phyloP scores from a whole-genome alignment of 1,284 basidiomycete species.

The Lentinus polychrous region DNA sequence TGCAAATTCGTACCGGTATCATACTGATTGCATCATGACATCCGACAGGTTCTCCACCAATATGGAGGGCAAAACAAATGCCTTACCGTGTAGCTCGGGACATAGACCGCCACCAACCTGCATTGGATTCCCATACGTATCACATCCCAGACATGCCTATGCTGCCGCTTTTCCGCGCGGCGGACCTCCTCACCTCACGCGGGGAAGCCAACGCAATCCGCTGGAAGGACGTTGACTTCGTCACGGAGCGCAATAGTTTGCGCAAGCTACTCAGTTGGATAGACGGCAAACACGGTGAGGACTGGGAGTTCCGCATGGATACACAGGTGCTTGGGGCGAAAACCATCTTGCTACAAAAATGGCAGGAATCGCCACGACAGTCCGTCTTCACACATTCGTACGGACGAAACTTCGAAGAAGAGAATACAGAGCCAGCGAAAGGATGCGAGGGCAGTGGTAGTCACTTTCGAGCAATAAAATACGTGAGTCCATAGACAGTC shows the following conservation, averaged over 20 bases:
- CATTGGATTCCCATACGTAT: slow-evolving; percentile 46
- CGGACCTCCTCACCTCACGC: slow-evolving; percentile 31
- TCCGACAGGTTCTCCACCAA: slow-evolving; percentile 40
- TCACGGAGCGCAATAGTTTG: slow-evolving; percentile 52
- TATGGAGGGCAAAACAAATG: slow-evolving; percentile 37
- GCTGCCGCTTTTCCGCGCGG: slow-evolving; percentile 43
- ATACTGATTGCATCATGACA: background rate
- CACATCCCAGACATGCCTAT: slow-evolving; percentile 34
- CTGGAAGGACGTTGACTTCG: slow-evolving; percentile 43
- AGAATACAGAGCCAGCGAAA: slow-evolving; percentile 5
- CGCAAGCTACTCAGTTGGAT: slow-evolving; percentile 52
- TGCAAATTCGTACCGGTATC: background rate
- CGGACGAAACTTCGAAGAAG: slow-evolving; percentile 7
- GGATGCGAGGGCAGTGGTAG: slow-evolving; percentile 9
- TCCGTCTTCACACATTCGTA: slow-evolving; percentile 14
- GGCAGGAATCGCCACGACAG: slow-evolving; percentile 29
- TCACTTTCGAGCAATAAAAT: slow-evolving; percentile 11
- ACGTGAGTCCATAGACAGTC: slow-evolving; percentile 6
- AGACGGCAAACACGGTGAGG: slow-evolving; percentile 15
- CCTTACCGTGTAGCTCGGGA: slow-evolving; percentile 45
- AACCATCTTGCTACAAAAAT: slow-evolving; percentile 47
- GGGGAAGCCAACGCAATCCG: slow-evolving; percentile 23
- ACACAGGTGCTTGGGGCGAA: slow-evolving; percentile 42
- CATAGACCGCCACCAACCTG: slow-evolving; percentile 27
- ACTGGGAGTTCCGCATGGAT: slow-evolving; percentile 51